Conservation (phyloP, 129 eudicot species). For the Flaveria ramosissima region DNA sequence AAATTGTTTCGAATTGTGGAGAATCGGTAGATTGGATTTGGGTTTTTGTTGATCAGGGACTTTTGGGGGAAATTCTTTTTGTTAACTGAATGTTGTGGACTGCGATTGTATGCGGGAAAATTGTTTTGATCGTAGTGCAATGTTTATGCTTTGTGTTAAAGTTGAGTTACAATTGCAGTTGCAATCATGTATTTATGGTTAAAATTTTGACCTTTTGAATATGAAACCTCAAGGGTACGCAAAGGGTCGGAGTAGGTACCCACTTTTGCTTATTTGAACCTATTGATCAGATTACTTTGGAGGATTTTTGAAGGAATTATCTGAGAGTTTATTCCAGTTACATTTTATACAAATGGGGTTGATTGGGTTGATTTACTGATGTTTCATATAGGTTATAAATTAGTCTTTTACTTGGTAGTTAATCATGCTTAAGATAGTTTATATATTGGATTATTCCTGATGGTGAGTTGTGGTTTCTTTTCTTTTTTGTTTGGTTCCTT, state of each 20-base stretch:
- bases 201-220: neutral
- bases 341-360: neutral
- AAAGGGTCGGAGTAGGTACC: neutral
- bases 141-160: slow-evolving; percentile 1
- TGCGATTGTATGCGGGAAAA: neutral
- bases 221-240: neutral
- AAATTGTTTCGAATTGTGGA: slow-evolving; percentile 15
- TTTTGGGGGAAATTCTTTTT: neutral
- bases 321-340: neutral
- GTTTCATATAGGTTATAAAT: neutral
- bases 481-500: neutral
- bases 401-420: neutral
- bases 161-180: neutral
- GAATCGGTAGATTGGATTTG: slow-evolving; percentile 18
- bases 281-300: neutral
- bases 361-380: neutral
- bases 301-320: slow-evolving; percentile 6
- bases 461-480: neutral
- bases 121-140: slow-evolving; percentile 3
- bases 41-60: slow-evolving; percentile 26
- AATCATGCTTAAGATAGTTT: neutral
- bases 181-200: neutral
- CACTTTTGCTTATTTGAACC: neutral
- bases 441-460: neutral
- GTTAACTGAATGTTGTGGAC: slow-evolving; percentile 20